Evolutionary conservation across 768 basidiomycete genomes (phyloP).

Genomic region (Tulasnella sp.): DNA sequence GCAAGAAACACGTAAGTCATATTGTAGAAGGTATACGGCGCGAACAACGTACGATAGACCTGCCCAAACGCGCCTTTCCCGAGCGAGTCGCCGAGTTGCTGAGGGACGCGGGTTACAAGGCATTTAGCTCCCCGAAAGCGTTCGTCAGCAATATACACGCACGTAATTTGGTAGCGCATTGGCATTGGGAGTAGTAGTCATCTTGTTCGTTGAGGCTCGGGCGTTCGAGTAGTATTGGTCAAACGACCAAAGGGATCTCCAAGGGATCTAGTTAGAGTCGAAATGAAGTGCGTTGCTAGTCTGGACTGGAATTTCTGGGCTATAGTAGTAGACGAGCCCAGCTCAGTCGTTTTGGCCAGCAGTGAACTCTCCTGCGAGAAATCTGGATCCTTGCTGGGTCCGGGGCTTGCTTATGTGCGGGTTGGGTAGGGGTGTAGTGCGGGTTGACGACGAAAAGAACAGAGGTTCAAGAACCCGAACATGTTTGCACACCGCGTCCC

Average conservation of each 20-base stretch:
- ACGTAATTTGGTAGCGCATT: constrained; percentile 32
- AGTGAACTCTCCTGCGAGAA: neutral
- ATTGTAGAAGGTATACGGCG: neutral
- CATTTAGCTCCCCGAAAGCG: neutral
- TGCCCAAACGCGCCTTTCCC: constrained; percentile 97
- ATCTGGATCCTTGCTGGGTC: neutral
- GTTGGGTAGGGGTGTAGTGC: neutral
- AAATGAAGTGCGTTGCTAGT: neutral
- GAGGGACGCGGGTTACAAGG: neutral
- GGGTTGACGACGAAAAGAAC: constrained; percentile 5
- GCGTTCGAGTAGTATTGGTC: neutral
- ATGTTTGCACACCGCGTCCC: neutral
- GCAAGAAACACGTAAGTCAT: neutral
- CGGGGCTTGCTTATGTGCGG: neutral
- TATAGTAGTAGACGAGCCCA: constrained; percentile 1
- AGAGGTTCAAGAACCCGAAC: neutral
- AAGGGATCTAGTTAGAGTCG: constrained; percentile 5
- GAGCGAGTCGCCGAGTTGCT: constrained; percentile 97
- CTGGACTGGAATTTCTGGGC: constrained; percentile 2
- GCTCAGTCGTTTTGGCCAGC: neutral
- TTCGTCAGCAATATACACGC: constrained; percentile 13
- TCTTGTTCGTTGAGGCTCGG: neutral
- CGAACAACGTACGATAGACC: constrained; percentile 76
- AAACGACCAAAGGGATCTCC: neutral
- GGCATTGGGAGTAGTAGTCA: constrained; percentile 15